These are phyloP conservation scores for Taxillus chinensis DNA, from an alignment of 164 flowering plant genomes.

Conservation along the genomic window DNA sequence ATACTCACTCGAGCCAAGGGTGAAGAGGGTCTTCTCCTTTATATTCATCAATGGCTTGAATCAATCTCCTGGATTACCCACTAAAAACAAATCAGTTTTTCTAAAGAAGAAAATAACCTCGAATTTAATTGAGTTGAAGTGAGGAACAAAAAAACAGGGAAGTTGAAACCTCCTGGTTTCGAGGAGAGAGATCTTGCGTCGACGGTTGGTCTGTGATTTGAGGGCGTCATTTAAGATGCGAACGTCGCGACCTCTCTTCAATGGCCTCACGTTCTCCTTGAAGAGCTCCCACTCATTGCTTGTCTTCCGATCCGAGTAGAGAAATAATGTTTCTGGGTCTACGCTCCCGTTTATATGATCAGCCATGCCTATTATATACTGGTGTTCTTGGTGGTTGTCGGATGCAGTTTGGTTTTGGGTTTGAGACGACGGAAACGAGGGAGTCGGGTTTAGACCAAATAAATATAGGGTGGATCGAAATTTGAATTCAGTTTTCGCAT, in stretches of 20 bases:
- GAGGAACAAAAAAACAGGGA: neutral
- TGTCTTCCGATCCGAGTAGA: slow-evolving; percentile 40
- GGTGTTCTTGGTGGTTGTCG: no score
- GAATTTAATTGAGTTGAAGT: neutral
- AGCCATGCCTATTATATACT: no score
- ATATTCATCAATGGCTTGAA: slow-evolving; percentile 74
- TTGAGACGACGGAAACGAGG: no score
- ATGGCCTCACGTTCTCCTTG: slow-evolving; percentile 85
- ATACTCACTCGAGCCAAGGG: slow-evolving; percentile 77
- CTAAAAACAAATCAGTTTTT: neutral
- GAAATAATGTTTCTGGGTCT: slow-evolving; percentile 74
- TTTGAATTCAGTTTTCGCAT: no score
- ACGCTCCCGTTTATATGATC: slow-evolving; percentile 2
- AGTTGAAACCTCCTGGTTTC: slow-evolving; percentile 40
- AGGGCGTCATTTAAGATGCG: slow-evolving; percentile 60
- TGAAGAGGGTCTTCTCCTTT: slow-evolving; percentile 82
- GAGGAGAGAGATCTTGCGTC: slow-evolving; percentile 43
- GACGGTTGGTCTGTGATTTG: slow-evolving; percentile 36
- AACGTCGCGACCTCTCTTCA: slow-evolving; percentile 84
- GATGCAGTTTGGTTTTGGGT: no score
- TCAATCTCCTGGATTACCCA: slow-evolving; percentile 36
- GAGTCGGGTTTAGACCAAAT: no score
- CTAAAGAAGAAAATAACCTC: neutral
- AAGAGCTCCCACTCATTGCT: slow-evolving; percentile 87
- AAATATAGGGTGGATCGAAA: no score